A percentile compares a stretch with the other conserved stretches of the same genome.
Evolutionary conservation across 257 asterid species (phyloP).

Genomic region (Plantago elongata): DNA sequence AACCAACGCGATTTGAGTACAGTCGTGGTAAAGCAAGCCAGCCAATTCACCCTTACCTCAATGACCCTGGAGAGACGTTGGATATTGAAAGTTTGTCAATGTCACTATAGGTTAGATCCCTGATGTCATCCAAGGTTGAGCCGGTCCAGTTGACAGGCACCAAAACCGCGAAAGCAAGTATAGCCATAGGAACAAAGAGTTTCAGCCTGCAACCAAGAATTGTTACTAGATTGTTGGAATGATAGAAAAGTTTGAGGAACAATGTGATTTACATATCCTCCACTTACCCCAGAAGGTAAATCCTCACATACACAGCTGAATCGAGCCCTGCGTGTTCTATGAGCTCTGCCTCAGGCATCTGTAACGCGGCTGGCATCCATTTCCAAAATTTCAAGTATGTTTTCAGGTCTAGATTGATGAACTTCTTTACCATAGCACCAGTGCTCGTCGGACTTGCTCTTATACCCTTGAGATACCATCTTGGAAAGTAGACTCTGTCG

Average conservation of each 20-base stretch:
- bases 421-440: constrained; percentile 47
- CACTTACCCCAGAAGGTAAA: constrained; percentile 87
- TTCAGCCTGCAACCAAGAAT: constrained; percentile 61
- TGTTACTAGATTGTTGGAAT: constrained; percentile 4
- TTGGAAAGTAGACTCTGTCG: constrained; percentile 89
- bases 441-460: constrained; percentile 77
- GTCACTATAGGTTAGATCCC: constrained; percentile 53
- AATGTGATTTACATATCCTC: not conserved
- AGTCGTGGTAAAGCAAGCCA: no score
- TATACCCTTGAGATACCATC: constrained; percentile 92
- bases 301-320: constrained; percentile 86
- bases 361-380: constrained; percentile 97
- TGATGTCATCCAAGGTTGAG: constrained; percentile 32
- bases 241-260: not conserved
- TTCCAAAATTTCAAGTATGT: constrained; percentile 74
- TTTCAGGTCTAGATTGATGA: constrained; percentile 58
- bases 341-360: constrained; percentile 94
- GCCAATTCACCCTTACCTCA: constrained; percentile 32
- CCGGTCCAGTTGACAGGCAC: constrained; percentile 78
- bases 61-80: constrained; percentile 58
- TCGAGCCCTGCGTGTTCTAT: constrained; percentile 92
- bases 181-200: constrained; percentile 67
- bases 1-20: no score
- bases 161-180: constrained; percentile 62
- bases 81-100: constrained; percentile 83